phyloP scores from a whole-genome alignment of 2,329 filamentous ascomycete genomes.

The Microdochium bolleyi region DNA sequence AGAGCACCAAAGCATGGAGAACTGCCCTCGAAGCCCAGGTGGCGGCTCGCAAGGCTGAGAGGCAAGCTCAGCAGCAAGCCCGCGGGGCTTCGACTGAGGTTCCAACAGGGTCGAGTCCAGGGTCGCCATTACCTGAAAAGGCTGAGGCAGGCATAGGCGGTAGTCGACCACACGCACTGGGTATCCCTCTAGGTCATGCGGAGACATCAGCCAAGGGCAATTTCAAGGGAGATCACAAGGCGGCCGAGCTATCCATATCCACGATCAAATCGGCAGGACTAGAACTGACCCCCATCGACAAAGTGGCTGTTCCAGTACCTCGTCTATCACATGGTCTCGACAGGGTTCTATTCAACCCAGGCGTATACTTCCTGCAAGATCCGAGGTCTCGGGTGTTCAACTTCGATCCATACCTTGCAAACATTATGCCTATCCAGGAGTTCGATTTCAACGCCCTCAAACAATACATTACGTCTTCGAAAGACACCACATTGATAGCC shows the following conservation, averaged over 20 bases:
- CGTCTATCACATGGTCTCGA: constrained; percentile 68
- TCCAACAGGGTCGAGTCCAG: not conserved
- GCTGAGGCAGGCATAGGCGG: not conserved
- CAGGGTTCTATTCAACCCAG: constrained; percentile 89
- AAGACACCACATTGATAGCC: constrained; percentile 63
- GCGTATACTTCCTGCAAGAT: constrained; percentile 88
- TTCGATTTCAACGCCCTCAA: constrained; percentile 88
- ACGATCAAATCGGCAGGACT: constrained; percentile 17
- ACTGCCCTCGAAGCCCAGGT: too few species aligned
- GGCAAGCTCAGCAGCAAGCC: too few species aligned
- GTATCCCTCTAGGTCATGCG: not conserved
- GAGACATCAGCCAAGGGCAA: not conserved
- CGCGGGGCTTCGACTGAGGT: too few species aligned
- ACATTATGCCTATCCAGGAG: constrained; percentile 86
- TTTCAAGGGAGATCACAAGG: constrained; percentile 1
- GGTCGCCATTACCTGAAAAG: not conserved
- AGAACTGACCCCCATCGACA: constrained; percentile 20
- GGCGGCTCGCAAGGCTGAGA: too few species aligned
- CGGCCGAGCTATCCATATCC: constrained; percentile 7
- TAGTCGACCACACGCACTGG: not conserved
- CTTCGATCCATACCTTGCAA: constrained; percentile 89
- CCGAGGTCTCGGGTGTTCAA: constrained; percentile 84
- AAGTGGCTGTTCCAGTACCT: constrained; percentile 38
- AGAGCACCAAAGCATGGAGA: not conserved
- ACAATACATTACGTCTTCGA: constrained; percentile 85